Evolutionary conservation across 192 early-diverging fungal genomes (phyloP).

Genomic region (Podochytrium sp.): DNA sequence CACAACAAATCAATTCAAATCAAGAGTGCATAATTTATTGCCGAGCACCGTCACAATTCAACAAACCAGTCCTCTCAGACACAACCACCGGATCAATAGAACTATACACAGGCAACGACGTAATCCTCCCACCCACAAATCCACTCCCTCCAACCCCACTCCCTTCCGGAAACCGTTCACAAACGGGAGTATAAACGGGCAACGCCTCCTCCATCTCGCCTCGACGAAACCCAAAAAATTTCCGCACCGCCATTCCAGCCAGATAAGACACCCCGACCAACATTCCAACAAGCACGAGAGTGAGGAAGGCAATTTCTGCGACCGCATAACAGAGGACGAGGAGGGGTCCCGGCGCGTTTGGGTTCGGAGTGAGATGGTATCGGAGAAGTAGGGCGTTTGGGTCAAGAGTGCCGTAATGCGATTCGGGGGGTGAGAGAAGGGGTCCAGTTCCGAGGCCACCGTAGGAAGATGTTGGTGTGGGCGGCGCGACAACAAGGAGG

Average conservation of each 20-base stretch:
- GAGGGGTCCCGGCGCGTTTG: neutral
- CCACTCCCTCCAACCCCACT: no score
- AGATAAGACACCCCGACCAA: neutral
- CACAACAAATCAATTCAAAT: no score
- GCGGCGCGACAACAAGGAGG: neutral
- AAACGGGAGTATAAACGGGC: neutral
- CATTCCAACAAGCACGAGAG: neutral
- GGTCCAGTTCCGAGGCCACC: neutral
- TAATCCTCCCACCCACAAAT: neutral
- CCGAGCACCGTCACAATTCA: neutral
- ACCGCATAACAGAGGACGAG: neutral
- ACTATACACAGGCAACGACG: neutral
- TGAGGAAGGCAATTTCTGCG: neutral
- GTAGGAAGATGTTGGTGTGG: neutral
- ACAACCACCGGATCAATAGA: neutral
- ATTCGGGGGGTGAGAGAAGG: no score
- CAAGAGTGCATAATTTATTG: no score
- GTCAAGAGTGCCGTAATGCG: neutral
- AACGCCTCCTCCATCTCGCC: neutral
- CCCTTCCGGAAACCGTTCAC: no score
- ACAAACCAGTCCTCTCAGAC: neutral
- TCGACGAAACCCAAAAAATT: neutral
- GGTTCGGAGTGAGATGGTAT: neutral
- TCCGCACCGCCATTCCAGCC: neutral
- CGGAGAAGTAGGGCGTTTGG: neutral